Base-by-base conservation (phyloP, 2,329 filamentous ascomycete genomes). In the Cladosporium sp. region DNA sequence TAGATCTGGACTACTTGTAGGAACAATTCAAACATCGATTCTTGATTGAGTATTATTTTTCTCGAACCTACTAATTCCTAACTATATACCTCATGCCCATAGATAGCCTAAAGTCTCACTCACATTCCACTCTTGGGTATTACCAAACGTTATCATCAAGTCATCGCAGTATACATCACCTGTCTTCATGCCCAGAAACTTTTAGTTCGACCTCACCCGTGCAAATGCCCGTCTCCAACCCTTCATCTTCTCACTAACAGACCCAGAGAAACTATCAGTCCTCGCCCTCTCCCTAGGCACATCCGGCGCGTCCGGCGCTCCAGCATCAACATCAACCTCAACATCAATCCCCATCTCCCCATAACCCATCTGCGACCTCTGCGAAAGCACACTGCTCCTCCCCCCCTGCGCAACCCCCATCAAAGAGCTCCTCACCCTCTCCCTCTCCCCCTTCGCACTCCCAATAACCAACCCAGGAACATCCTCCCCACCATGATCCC, bases 391-490 rank as follows among this genome's bases (percentile, higher is more conserved):
- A 46, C 34, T 56, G 21, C 13, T 36, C 32, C 49, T 30, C 10
- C 49, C 25, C 18, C 36, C 60, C 25, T 63, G 60, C 14, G 60
- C 60, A 28, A 63, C 49, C 5, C 48, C 60, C 60, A 63, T 63
- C 32, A 63, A 54, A 43, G 49, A 56, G 6, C 60, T 63, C 8
- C 49, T 23, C n/a, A 63, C 49, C 16, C 60, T 53, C 25, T 56
- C 28, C 23, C 23, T 54, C 49, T 63, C 60, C 25, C 46, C 49
- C 18, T 63, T 63, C 6, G 34, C 60, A 16, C 16, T 34, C 18
- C 49, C 60, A 14, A 54, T 30, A 2, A 46, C 49, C 49, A 56
- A 21, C 14, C 34, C 60, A 10, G 32, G 34, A 14, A 54, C 34
- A 21, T 54, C 49, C n/a, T 63, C 49, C 5, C 25, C 32, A n/a